phyloP scores from a whole-genome alignment of 169 alveolate genomes.

The Plasmodium vinckei region DNA sequence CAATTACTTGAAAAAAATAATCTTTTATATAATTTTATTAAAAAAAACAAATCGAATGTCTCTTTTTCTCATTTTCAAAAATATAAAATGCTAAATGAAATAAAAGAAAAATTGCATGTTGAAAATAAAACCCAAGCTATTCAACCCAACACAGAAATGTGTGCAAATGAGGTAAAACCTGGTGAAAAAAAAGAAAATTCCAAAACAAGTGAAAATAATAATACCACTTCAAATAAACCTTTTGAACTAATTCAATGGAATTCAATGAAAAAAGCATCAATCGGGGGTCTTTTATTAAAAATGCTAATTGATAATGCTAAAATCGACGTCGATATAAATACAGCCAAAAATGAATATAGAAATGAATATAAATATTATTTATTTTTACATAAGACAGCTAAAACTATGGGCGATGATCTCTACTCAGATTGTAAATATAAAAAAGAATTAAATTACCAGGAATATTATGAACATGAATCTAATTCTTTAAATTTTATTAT shows the following conservation, averaged over 20 bases:
- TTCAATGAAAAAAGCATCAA: conserved; percentile 80
- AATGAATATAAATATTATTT: conserved; percentile 73
- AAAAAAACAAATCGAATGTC: conserved; percentile 35
- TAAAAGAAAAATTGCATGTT: conserved; percentile 8
- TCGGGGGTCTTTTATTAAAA: conserved; percentile 83
- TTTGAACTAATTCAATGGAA: conserved; percentile 82
- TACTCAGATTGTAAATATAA: conserved; percentile 59
- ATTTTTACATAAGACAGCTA: conserved; percentile 53
- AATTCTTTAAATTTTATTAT: conserved; percentile 69
- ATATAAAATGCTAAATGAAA: conserved; percentile 19
- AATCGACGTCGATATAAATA: conserved; percentile 81
- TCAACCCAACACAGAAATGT: neutral
- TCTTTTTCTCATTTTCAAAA: conserved; percentile 67
- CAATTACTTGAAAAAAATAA: conserved; percentile 48
- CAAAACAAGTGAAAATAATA: conserved; percentile 15
- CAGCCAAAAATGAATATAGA: conserved; percentile 80
- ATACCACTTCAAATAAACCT: conserved; percentile 34
- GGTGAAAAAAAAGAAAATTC: conserved; percentile 31
- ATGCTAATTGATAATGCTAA: conserved; percentile 81
- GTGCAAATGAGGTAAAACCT: neutral
- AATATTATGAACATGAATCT: conserved; percentile 58
- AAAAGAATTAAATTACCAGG: conserved; percentile 59
- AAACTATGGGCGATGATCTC: conserved; percentile 13
- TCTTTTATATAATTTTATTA: conserved; percentile 31
- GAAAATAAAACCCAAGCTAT: neutral